phyloP scores from a whole-genome alignment of 139 green algal genomes.

The Chlorella vulgaris region DNA sequence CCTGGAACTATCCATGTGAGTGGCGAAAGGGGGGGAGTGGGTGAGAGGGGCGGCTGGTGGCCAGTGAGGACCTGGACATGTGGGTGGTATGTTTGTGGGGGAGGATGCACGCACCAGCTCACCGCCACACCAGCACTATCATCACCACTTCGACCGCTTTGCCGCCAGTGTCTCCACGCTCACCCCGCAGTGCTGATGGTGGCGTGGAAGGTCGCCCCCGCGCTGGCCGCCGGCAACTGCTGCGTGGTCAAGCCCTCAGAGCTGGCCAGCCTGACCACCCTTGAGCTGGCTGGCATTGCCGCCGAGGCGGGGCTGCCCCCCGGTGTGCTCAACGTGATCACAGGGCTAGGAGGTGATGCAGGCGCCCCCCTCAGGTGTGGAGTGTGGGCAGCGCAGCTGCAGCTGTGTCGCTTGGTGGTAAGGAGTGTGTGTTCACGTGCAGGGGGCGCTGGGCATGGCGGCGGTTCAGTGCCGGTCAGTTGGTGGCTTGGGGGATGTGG shows the following conservation, averaged over 20 bases:
- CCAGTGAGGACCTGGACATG: no score
- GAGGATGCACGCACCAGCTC: no score
- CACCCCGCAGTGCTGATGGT: slow-evolving; percentile 48
- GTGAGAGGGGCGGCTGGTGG: no score
- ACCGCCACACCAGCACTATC: no score
- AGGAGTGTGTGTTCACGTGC: no score
- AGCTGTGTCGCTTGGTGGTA: background rate
- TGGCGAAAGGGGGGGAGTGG: no score
- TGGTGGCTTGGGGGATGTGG: no score
- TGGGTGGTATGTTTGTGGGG: no score
- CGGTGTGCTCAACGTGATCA: slow-evolving; percentile 84
- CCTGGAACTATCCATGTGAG: slow-evolving; percentile 85
- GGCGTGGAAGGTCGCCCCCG: slow-evolving; percentile 87
- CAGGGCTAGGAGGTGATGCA: slow-evolving; percentile 59
- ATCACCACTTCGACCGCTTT: no score
- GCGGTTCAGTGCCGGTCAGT: no score
- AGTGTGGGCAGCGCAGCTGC: background rate
- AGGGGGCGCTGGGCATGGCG: no score
- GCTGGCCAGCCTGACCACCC: slow-evolving; percentile 79
- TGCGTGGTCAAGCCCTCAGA: slow-evolving; percentile 87
- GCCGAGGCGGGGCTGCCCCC: slow-evolving; percentile 68
- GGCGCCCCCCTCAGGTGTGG: slow-evolving; percentile 64
- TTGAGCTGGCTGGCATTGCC: slow-evolving; percentile 82
- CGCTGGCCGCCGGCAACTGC: slow-evolving; percentile 83
- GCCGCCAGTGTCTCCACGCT: no score